A percentile compares a stretch with the other conserved stretches of the same genome.
These are phyloP conservation scores for Blastocystis sp. DNA, from an alignment of 352 stramenopile genomes.

Conservation along the genomic window DNA sequence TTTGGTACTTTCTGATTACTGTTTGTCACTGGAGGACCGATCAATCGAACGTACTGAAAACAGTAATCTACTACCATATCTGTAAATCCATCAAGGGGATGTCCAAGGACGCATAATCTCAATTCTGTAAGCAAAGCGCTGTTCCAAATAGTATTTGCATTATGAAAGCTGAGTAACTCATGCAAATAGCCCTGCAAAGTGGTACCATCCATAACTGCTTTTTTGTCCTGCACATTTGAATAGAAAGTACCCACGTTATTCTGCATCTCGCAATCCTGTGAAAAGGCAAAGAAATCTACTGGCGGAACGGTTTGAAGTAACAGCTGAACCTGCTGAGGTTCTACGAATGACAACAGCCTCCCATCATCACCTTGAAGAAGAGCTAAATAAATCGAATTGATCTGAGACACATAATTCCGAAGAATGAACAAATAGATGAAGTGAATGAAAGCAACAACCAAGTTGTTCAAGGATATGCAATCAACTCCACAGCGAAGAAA, in stretches of 20 bases:
- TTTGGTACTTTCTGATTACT: neutral
- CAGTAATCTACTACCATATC: slow-evolving; percentile 42
- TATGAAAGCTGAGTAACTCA: neutral
- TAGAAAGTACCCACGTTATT: slow-evolving; percentile 1
- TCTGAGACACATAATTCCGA: neutral
- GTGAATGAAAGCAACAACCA: neutral
- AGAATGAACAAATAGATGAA: neutral
- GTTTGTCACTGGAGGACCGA: neutral
- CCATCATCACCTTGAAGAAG: neutral
- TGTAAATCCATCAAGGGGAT: neutral
- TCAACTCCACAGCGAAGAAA: slow-evolving; percentile 17
- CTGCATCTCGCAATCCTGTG: slow-evolving; percentile 2
- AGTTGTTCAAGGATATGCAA: neutral
- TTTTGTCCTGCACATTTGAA: neutral
- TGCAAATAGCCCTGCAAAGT: neutral
- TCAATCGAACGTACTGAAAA: slow-evolving; percentile 8
- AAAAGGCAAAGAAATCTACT: neutral
- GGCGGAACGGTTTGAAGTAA: neutral
- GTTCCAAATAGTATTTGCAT: slow-evolving; percentile 13
- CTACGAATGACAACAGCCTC: neutral
- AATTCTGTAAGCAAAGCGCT: neutral
- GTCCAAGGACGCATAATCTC: neutral
- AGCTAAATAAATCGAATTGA: neutral
- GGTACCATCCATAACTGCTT: neutral
- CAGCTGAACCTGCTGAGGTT: neutral